Conservation (phyloP, 805 yeast genomes). For the Kuraishia ogatae region DNA sequence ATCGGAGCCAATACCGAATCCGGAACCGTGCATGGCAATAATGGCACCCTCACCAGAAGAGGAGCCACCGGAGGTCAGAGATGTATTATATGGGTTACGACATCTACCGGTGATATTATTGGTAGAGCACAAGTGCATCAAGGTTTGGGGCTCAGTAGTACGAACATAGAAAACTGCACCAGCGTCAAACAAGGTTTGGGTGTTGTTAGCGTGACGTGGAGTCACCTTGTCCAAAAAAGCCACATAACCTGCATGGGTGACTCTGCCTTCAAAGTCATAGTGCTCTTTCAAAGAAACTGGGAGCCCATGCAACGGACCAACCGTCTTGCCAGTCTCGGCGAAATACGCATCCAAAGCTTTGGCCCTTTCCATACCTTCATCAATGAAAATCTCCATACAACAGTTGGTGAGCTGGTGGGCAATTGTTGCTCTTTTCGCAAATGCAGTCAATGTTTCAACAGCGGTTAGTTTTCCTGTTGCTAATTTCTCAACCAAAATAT, state of each 20-base stretch:
- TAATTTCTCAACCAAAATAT: constrained; percentile 22
- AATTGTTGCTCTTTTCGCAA: constrained; percentile 36
- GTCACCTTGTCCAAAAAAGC: constrained; percentile 30
- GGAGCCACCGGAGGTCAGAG: constrained; percentile 43
- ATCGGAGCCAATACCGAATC: constrained; percentile 33
- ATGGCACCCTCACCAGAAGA: constrained; percentile 46
- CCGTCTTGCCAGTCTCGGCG: constrained; percentile 32
- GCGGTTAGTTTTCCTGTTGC: constrained; percentile 30
- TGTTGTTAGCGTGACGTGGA: constrained; percentile 29
- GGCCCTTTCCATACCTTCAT: constrained; percentile 40
- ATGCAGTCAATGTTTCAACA: constrained; percentile 36
- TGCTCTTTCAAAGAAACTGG: constrained; percentile 60
- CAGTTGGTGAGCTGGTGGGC: constrained; percentile 44
- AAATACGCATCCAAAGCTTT: constrained; percentile 42
- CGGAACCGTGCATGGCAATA: constrained; percentile 33
- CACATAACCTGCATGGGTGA: constrained; percentile 44
- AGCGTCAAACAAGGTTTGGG: constrained; percentile 34
- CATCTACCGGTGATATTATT: constrained; percentile 47
- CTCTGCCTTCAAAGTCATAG: constrained; percentile 36
- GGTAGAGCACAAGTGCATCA: constrained; percentile 47
- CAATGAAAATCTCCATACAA: constrained; percentile 35
- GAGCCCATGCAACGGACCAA: constrained; percentile 56
- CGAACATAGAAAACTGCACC: constrained; percentile 50
- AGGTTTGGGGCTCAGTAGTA: constrained; percentile 47
- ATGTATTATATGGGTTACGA: constrained; percentile 37